phyloP scores from a whole-genome alignment of 495 filamentous ascomycete genomes.

The Neurospora hispaniola region DNA sequence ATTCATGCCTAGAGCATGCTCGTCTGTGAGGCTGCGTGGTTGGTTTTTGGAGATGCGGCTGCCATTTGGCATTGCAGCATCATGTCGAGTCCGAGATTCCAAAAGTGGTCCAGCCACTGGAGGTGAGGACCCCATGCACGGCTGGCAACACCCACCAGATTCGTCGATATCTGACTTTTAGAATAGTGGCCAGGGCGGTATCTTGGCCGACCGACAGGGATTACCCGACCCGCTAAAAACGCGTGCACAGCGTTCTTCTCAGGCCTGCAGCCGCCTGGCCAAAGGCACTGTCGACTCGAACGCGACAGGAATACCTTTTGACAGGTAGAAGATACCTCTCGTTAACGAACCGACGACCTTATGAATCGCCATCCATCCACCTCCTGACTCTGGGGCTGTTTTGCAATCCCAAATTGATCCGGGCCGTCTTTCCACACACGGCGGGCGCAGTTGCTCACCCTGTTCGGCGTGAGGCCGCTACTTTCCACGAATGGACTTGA shows the following conservation, averaged over 20 bases:
- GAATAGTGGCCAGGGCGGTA: constrained; percentile 23
- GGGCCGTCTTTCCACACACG: background rate
- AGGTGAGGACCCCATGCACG: constrained; percentile 16
- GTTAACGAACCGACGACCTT: background rate
- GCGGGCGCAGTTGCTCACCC: background rate
- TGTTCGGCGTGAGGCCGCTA: background rate
- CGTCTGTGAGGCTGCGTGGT: constrained; percentile 17
- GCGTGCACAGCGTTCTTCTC: background rate
- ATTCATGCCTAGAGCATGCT: constrained; percentile 29
- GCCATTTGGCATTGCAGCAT: constrained; percentile 28
- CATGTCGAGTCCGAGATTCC: constrained; percentile 14
- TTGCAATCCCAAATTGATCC: background rate
- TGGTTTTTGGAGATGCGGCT: constrained; percentile 15
- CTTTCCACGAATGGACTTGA: background rate
- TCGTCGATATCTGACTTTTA: constrained; percentile 26
- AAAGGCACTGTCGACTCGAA: background rate
- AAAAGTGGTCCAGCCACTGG: constrained; percentile 3
- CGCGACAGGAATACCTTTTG: background rate
- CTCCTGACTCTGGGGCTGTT: background rate
- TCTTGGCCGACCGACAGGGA: constrained; percentile 27
- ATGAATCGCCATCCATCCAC: background rate
- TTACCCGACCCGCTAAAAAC: constrained; percentile 2
- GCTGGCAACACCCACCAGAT: constrained; percentile 18
- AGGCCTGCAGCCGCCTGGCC: background rate
- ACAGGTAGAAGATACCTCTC: background rate